Percentiles rank a stretch among this genome's conserved stretches.
Conservation (phyloP, 805 yeast genomes). For the Zygosaccharomyces kombuchaensis region DNA sequence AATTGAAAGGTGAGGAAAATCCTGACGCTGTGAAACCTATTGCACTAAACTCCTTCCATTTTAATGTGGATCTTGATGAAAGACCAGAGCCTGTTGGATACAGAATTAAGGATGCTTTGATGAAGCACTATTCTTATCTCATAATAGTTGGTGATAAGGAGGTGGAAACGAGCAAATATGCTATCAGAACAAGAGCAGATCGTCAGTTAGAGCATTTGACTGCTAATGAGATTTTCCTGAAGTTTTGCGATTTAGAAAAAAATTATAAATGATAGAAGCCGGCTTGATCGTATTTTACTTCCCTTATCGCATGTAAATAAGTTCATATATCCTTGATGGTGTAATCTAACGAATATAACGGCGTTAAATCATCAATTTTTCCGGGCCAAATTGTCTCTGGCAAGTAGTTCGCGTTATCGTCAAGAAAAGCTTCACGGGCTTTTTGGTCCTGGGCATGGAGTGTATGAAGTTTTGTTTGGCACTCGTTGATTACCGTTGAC, state of each 20-base stretch:
- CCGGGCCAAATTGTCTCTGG: slow-evolving; percentile 54
- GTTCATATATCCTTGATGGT: slow-evolving; percentile 16
- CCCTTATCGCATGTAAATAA: slow-evolving; percentile 7
- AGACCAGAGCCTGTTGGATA: slow-evolving; percentile 76
- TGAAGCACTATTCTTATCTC: slow-evolving; percentile 71
- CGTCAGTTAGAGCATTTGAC: slow-evolving; percentile 44
- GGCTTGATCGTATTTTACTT: neutral
- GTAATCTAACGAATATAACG: slow-evolving; percentile 27
- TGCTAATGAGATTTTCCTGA: slow-evolving; percentile 46
- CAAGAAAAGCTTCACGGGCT: slow-evolving; percentile 42
- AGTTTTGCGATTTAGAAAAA: slow-evolving; percentile 54
- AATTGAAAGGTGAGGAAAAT: slow-evolving; percentile 44
- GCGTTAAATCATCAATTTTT: slow-evolving; percentile 34
- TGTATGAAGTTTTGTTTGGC: slow-evolving; percentile 38
- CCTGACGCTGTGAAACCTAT: slow-evolving; percentile 40
- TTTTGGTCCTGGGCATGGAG: slow-evolving; percentile 43
- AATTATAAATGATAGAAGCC: slow-evolving; percentile 35
- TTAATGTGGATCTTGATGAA: slow-evolving; percentile 69
- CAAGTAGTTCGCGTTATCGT: slow-evolving; percentile 48
- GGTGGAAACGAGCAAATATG: slow-evolving; percentile 50
- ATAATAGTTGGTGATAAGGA: slow-evolving; percentile 89
- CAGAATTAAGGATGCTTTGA: slow-evolving; percentile 73
- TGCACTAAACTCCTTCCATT: slow-evolving; percentile 54
- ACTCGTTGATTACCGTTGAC: slow-evolving; percentile 37
- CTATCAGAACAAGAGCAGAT: slow-evolving; percentile 57